Evolutionary conservation across 164 flowering plant genomes (phyloP).

Genomic region (Santalum album): DNA sequence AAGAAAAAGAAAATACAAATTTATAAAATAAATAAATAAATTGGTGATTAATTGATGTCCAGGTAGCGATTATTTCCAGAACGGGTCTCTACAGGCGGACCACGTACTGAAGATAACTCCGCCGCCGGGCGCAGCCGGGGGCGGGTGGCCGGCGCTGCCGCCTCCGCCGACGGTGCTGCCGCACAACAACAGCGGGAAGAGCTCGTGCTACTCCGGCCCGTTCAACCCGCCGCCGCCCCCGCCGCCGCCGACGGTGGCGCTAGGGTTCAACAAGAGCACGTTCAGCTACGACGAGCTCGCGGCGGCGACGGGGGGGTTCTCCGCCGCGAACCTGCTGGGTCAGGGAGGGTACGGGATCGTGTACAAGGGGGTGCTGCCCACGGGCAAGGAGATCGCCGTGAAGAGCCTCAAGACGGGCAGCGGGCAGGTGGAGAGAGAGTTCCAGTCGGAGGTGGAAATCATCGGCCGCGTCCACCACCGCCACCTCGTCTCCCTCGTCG

Average conservation of each 20-base stretch:
- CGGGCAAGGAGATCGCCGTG: slow-evolving; percentile 76
- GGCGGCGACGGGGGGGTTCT: slow-evolving; percentile 57
- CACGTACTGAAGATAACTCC: slow-evolving; percentile 16
- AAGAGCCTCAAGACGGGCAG: slow-evolving; percentile 74
- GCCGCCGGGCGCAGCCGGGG: slow-evolving; percentile 20
- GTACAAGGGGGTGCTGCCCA: slow-evolving; percentile 74
- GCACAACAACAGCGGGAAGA: slow-evolving; percentile 33
- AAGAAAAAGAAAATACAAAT: background rate
- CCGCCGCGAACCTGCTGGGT: slow-evolving; percentile 54
- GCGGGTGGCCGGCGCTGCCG: slow-evolving; percentile 27
- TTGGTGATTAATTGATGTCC: background rate
- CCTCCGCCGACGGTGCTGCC: slow-evolving; percentile 25
- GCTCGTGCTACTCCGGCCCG: slow-evolving; percentile 43
- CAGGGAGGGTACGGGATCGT: slow-evolving; percentile 91
- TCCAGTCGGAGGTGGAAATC: slow-evolving; percentile 91
- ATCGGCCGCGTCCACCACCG: slow-evolving; percentile 90
- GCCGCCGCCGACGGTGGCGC: slow-evolving; percentile 40
- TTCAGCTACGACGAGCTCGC: slow-evolving; percentile 70
- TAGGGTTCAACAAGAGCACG: slow-evolving; percentile 58
- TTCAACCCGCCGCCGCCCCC: slow-evolving; percentile 34
- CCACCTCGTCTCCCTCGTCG: slow-evolving; percentile 77
- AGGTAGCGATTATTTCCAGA: slow-evolving; percentile 13
- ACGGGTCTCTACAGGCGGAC: slow-evolving; percentile 6
- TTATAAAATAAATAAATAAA: no score
- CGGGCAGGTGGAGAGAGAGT: slow-evolving; percentile 83